Base-by-base conservation (phyloP, 192 early-diverging fungal species). In the Mortierella hygrophila region DNA sequence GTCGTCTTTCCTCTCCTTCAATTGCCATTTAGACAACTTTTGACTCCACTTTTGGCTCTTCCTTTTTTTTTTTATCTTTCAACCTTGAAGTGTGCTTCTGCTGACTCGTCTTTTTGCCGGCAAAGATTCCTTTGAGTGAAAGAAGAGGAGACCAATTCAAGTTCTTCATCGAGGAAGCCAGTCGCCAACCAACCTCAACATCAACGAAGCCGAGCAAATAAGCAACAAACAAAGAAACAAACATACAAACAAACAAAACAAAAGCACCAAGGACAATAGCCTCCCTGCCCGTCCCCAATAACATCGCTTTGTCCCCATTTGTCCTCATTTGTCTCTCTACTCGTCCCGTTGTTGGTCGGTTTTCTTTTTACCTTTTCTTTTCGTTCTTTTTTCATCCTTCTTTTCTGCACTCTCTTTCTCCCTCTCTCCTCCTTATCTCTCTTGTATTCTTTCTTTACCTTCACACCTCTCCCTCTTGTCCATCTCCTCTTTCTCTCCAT, bases 71-170 rank as follows among this genome's bases (percentile, higher is more conserved):
- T 2, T 46, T 0, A 46, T 13, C 44, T 46, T 13, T 46, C 44
- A 46, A 46, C 44, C 13, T 46, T 46, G 44, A 46, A 15, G 44
- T 46, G 9, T 29, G 26, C 26, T 15, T 32, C 44, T 32, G 60
- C 60, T 65, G n/a, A 65, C 60, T 32, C 60, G 60, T 65, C 60
- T 65, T 65, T 65, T 65, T 65, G 60, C 60, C 60, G 60, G 60
- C 9, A 20, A 52, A 52, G 4, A 52, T 52, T 21, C 49, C 3
- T 2, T 3, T 21, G 18, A 18, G 2, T 20, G 44, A 11, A 29
- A 32, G 35, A 29, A 35, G 26, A 4, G 11, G 60, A 35, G 60
- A 29, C 29, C 60, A 4, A 26, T 65, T 65, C 60, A 52, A 52
- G 49, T 32, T 65, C 29, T 57, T n/a, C 3, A 29, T 29, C 1